Evolutionary conservation across 2,329 filamentous ascomycete genomes (phyloP), one percentile per base, ranked within the genome.

Genomic region (Fusarium virguliforme): DNA sequence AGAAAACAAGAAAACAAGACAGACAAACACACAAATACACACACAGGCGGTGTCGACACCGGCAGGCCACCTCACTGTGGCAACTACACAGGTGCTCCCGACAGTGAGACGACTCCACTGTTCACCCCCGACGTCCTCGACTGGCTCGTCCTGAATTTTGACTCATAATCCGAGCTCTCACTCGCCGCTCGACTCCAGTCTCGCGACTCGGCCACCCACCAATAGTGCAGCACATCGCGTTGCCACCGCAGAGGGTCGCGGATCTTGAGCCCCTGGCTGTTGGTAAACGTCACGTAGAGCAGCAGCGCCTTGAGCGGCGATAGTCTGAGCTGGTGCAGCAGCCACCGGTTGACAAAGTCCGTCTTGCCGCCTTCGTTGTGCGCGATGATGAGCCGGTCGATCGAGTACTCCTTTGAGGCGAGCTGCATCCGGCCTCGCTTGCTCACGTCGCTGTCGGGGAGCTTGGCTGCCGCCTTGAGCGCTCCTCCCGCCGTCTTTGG

Each of bases 281-380:
- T 73, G 48, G 72, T 66, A 62, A 81, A 81, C 3, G 73, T 77
- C 8, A 73, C 74, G 65, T 84, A 82, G 8, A 88, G 78, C 3
- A 84, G 73, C 61, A 83, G 77, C 1, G 79, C 84, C 65, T 86
- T 83, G 61, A 87, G 73, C 0, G 84, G 79, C 3, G 84, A 86
- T 13, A 80, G 78, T 37, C 85, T 82, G 41, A 89, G 79, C 43
- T 84, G 83, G 53, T 88, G 84, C 12, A 88, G 79, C 3, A 89
- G 77, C 87, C 87, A 89, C 41, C 85, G 80, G 68, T 81, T 80
- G 71, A 89, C 82, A 62, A 82, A 86, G 55, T 86, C 83, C 1
- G 76, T 77, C 67, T 83, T 85, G 69, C 81, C 80, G 3, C 80
- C 81, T 3, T 74, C 72, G 10, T 79, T 73, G 4, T 77, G 72